A percentile compares a stretch with the other conserved stretches of the same genome.
These are phyloP conservation scores for Infundibulicybe gibba DNA, from an alignment of 768 basidiomycete genomes.

Conservation along the genomic window DNA sequence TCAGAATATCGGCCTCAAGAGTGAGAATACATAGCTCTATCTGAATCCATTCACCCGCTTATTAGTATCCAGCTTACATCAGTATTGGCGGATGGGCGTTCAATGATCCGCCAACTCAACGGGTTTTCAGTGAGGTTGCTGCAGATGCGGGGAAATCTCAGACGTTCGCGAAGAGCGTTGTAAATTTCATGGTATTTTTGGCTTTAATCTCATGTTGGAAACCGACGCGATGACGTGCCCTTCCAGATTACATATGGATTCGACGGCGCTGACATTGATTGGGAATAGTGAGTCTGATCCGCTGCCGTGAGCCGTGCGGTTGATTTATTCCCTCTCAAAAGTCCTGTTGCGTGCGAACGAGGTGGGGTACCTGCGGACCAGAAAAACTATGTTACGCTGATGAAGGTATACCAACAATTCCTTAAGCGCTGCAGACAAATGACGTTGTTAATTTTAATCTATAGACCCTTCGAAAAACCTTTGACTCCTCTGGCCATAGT, in stretches of 20 bases:
- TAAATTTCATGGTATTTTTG: too few relatives aligned
- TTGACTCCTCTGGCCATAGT: too few relatives aligned
- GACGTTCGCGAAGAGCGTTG: too few relatives aligned
- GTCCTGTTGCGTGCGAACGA: background rate
- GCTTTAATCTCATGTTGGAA: too few relatives aligned
- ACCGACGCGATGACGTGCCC: too few relatives aligned
- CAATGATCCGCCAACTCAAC: conserved; percentile 2
- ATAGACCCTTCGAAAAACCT: too few relatives aligned
- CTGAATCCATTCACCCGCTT: too few relatives aligned
- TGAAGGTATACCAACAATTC: background rate
- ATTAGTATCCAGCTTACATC: background rate
- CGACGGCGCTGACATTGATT: background rate
- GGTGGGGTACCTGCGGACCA: background rate
- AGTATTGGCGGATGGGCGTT: conserved; percentile 10
- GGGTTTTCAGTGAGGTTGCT: background rate
- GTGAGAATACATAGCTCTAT: too few relatives aligned
- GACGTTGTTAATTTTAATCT: too few relatives aligned
- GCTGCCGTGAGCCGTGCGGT: background rate
- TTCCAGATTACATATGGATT: background rate
- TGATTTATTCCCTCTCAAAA: background rate
- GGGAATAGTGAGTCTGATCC: background rate
- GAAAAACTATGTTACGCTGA: background rate
- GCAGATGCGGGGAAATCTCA: too few relatives aligned
- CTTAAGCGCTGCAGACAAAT: background rate
- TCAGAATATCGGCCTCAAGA: conserved; percentile 3